phyloP scores from a whole-genome alignment of 176 grass and related monocot genomes.

The Lolium rigidum region DNA sequence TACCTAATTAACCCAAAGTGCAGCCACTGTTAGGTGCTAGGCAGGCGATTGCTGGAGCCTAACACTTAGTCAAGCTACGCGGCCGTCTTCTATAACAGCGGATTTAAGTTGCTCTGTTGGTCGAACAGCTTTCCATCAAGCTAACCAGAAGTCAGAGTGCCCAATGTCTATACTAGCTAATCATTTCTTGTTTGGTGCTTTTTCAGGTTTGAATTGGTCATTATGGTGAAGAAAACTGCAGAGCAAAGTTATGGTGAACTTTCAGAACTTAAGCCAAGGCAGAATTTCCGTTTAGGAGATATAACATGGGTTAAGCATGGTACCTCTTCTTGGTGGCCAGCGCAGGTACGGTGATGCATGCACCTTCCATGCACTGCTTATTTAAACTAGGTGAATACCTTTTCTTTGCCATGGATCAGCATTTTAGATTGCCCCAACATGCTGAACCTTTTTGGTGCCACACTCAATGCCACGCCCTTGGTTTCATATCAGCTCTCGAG shows the following conservation, averaged over 20 bases:
- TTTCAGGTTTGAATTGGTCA: conserved; percentile 40
- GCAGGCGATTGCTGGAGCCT: background rate
- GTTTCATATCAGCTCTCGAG: background rate
- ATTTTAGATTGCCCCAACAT: conserved; percentile 5
- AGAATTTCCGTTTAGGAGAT: conserved; percentile 73
- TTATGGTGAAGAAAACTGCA: conserved; percentile 42
- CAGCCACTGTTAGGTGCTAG: background rate
- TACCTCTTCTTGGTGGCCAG: conserved; percentile 83
- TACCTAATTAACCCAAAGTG: background rate
- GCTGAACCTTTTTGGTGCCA: background rate
- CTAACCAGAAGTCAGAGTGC: background rate
- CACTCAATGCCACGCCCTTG: background rate
- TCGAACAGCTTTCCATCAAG: conserved; percentile 27
- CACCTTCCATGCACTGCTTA: conserved; percentile 17
- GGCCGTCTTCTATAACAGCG: background rate
- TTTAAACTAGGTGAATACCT: conserved; percentile 15
- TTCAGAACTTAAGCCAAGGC: conserved; percentile 39
- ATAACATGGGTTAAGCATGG: conserved; percentile 76
- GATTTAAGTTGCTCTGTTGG: conserved; percentile 23
- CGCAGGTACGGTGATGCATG: conserved; percentile 62
- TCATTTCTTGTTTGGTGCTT: background rate
- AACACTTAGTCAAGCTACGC: background rate
- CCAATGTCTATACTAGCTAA: conserved; percentile 1
- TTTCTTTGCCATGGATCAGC: background rate
- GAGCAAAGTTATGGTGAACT: conserved; percentile 24